phyloP scores from a whole-genome alignment of 2,329 filamentous ascomycete genomes.

The Colletotrichum orbiculare region DNA sequence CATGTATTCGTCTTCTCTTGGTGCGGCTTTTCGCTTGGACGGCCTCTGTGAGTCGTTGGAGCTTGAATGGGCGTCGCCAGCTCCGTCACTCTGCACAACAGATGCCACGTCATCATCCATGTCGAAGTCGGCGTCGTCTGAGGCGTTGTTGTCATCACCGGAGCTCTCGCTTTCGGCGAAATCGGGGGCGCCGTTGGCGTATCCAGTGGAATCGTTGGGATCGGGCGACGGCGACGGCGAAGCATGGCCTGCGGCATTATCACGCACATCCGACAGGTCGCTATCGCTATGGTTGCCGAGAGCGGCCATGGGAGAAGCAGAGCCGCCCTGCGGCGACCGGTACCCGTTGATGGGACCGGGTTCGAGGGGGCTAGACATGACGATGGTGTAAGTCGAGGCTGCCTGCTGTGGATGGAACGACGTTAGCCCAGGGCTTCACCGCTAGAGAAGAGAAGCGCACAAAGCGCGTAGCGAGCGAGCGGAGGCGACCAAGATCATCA shows the following conservation, averaged over 20 bases:
- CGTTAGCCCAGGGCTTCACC: conserved; percentile 47
- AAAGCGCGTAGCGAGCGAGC: conserved; percentile 57
- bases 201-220: conserved; percentile 54
- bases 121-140: conserved; percentile 81
- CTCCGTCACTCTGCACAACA: conserved; percentile 57
- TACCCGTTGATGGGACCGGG: conserved; percentile 75
- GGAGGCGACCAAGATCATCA: conserved; percentile 44
- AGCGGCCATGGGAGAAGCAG: conserved; percentile 52
- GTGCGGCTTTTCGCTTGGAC: conserved; percentile 76
- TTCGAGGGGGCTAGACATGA: conserved; percentile 72
- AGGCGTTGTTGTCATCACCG: conserved; percentile 63
- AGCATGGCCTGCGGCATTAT: conserved; percentile 62
- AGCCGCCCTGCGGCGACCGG: conserved; percentile 64
- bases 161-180: conserved; percentile 60
- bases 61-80: conserved; percentile 68
- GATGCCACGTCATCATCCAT: conserved; percentile 64
- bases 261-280: conserved; percentile 79
- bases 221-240: conserved; percentile 57
- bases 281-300: conserved; percentile 72
- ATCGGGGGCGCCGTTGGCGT: conserved; percentile 51
- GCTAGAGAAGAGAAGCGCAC: neutral
- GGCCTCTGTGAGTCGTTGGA: conserved; percentile 77
- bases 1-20: conserved; percentile 85
- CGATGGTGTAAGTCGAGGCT: conserved; percentile 71
- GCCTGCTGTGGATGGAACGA: conserved; percentile 53